These are phyloP conservation scores for Phytophthora chlamydospora DNA, from an alignment of 352 stramenopile species.

Conservation along the genomic window DNA sequence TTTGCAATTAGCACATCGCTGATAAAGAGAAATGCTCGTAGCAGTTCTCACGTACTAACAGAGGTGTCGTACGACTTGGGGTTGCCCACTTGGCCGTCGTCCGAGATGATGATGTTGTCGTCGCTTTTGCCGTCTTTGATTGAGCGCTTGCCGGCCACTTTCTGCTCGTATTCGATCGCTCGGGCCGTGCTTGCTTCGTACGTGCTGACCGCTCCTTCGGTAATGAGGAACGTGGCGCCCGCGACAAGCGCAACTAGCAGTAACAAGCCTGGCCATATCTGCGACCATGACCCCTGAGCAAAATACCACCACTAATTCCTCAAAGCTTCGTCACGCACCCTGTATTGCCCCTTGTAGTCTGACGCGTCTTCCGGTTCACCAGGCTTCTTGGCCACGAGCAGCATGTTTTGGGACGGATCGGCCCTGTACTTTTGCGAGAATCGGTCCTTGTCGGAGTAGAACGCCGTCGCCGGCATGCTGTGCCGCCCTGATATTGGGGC, in stretches of 20 bases:
- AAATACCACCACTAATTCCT: slow-evolving; percentile 2
- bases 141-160: slow-evolving; percentile 35
- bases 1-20: not conserved
- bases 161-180: slow-evolving; percentile 44
- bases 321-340: slow-evolving; percentile 27
- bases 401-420: slow-evolving; percentile 31
- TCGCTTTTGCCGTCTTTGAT: slow-evolving; percentile 57
- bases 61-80: slow-evolving; percentile 62
- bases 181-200: slow-evolving; percentile 31
- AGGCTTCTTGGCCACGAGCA: slow-evolving; percentile 41
- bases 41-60: slow-evolving; percentile 28
- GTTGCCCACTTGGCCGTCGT: slow-evolving; percentile 68
- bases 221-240: slow-evolving; percentile 40
- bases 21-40: not conserved
- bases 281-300: slow-evolving; percentile 7
- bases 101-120: slow-evolving; percentile 43
- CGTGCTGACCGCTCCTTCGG: slow-evolving; percentile 37
- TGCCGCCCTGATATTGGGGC: not conserved
- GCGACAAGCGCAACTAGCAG: slow-evolving; percentile 52
- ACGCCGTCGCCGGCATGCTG: slow-evolving; percentile 29
- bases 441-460: slow-evolving; percentile 38
- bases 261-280: slow-evolving; percentile 70
- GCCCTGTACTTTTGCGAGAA: slow-evolving; percentile 15
- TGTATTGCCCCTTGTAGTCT: slow-evolving; percentile 55
- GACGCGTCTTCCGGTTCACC: slow-evolving; percentile 26